Conservation (phyloP, 2,329 filamentous ascomycete genomes). For the Thelonectria discophora region DNA sequence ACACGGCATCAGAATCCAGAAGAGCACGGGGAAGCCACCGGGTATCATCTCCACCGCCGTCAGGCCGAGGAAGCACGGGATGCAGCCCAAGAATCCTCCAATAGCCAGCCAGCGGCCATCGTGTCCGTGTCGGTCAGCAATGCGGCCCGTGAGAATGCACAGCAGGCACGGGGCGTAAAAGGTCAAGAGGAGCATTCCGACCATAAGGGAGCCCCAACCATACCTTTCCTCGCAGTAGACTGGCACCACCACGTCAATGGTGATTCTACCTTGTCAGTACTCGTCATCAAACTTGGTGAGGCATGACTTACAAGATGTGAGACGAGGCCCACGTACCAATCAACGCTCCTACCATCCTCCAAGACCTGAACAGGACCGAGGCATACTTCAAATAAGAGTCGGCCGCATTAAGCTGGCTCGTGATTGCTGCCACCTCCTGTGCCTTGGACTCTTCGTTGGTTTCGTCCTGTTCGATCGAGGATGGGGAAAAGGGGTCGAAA, state of each 20-base stretch:
- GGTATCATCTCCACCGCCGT: constrained; percentile 10
- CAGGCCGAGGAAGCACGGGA: constrained; percentile 22
- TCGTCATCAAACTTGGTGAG: no score
- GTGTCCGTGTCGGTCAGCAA: constrained; percentile 23
- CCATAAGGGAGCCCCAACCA: constrained; percentile 7
- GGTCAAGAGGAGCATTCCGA: constrained; percentile 20
- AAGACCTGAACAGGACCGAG: constrained; percentile 20
- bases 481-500: not conserved
- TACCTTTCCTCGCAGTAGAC: constrained; percentile 22
- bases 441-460: not conserved
- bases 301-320: constrained; percentile 25
- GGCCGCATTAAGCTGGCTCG: not conserved
- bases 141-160: constrained; percentile 17
- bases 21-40: not conserved
- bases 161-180: constrained; percentile 27
- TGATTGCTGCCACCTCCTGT: not conserved
- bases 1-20: constrained; percentile 25
- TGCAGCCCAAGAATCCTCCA: constrained; percentile 17
- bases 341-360: constrained; percentile 25
- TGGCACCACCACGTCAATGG: constrained; percentile 23
- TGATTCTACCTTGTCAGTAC: constrained; percentile 19
- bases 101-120: constrained; percentile 25
- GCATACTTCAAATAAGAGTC: constrained; percentile 12
- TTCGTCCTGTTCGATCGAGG: no score
- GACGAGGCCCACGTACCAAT: constrained; percentile 25